phyloP scores from a whole-genome alignment of 441 rosid species.

The Erodium texanum region DNA sequence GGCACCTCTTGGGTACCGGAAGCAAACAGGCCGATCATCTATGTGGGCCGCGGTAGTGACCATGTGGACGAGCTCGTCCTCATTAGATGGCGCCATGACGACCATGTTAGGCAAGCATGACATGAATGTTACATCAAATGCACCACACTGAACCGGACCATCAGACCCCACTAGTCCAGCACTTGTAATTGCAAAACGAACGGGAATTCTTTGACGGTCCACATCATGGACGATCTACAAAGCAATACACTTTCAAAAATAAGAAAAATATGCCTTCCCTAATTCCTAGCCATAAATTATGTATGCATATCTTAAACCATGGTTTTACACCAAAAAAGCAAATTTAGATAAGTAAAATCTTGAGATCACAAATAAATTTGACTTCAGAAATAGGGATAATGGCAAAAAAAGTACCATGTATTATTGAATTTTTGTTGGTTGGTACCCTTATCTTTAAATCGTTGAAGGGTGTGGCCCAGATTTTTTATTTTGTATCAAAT shows the following conservation, averaged over 20 bases:
- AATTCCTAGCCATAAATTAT: slow-evolving; percentile 1
- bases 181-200: slow-evolving; percentile 75
- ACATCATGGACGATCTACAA: slow-evolving; percentile 76
- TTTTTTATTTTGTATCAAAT: no score
- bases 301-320: not conserved
- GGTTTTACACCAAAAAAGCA: not conserved
- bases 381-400: not conserved
- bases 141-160: slow-evolving; percentile 79
- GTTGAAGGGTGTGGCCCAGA: no score
- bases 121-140: slow-evolving; percentile 86
- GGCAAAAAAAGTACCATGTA: no score
- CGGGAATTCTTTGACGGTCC: slow-evolving; percentile 76
- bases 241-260: slow-evolving; percentile 5
- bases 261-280: not conserved
- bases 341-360: no score
- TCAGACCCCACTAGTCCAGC: slow-evolving; percentile 90
- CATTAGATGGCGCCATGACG: slow-evolving; percentile 89
- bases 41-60: slow-evolving; percentile 67
- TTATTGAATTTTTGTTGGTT: no score
- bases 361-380: no score
- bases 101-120: slow-evolving; percentile 94
- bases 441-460: no score
- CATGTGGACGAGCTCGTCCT: slow-evolving; percentile 80
- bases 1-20: slow-evolving; percentile 81
- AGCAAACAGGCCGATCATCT: slow-evolving; percentile 74